Evolutionary conservation across 129 eudicot species (phyloP).

Genomic region (Escallonia herrerae): DNA sequence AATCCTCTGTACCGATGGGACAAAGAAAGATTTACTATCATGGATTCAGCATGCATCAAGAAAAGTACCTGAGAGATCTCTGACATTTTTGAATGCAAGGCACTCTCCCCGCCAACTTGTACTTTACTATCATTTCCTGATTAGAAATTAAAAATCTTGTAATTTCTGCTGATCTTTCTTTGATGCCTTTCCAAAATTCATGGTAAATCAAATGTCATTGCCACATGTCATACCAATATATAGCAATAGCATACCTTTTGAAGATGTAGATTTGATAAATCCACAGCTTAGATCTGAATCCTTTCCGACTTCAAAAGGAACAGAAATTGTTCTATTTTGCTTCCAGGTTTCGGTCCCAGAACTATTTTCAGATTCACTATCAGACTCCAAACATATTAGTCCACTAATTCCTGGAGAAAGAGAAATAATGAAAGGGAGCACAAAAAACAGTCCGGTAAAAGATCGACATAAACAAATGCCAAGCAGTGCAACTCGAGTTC

Average conservation of each 20-base stretch:
- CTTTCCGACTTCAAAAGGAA: slow-evolving; percentile 24
- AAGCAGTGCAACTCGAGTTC: background rate
- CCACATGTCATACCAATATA: background rate
- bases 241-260: slow-evolving; percentile 24
- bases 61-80: slow-evolving; percentile 39
- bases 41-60: background rate
- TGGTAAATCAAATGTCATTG: background rate
- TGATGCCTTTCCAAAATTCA: background rate
- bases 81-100: slow-evolving; percentile 16
- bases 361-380: slow-evolving; percentile 44
- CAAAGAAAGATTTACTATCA: too few species aligned
- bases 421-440: background rate
- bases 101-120: slow-evolving; percentile 19
- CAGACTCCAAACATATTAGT: slow-evolving; percentile 71
- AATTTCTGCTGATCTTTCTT: background rate
- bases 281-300: slow-evolving; percentile 29
- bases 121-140: slow-evolving; percentile 15
- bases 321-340: slow-evolving; percentile 13
- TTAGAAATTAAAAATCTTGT: background rate
- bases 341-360: slow-evolving; percentile 19
- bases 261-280: slow-evolving; percentile 23
- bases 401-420: slow-evolving; percentile 30
- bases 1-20: too few species aligned
- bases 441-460: background rate
- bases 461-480: background rate